These are phyloP conservation scores for Rhizopogon vesiculosus DNA, from an alignment of 768 basidiomycete species.

Conservation along the genomic window DNA sequence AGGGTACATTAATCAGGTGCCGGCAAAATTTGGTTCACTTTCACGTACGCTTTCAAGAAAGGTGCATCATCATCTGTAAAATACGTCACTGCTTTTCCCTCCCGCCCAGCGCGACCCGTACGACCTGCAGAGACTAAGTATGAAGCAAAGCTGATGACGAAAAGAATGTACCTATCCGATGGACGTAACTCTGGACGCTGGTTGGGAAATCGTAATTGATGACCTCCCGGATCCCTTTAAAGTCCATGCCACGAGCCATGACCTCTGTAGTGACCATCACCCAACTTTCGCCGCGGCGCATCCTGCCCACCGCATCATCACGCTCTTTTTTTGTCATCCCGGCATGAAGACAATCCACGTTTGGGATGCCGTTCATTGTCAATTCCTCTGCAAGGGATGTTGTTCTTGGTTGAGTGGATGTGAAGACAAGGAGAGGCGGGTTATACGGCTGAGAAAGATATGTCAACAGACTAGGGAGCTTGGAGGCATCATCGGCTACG, in stretches of 20 bases:
- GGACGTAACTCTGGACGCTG: slow-evolving; percentile 92
- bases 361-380: slow-evolving; percentile 67
- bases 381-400: slow-evolving; percentile 79
- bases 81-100: slow-evolving; percentile 92
- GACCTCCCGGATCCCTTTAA: slow-evolving; percentile 89
- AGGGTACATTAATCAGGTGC: slow-evolving; percentile 6
- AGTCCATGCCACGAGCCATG: slow-evolving; percentile 98
- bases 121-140: slow-evolving; percentile 51
- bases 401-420: slow-evolving; percentile 84
- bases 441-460: slow-evolving; percentile 80
- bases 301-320: slow-evolving; percentile 77
- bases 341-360: slow-evolving; percentile 89
- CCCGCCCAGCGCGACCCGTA: slow-evolving; percentile 89
- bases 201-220: slow-evolving; percentile 98
- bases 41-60: slow-evolving; percentile 77
- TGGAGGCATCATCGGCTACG: slow-evolving; percentile 91
- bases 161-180: slow-evolving; percentile 71
- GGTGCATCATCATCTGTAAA: slow-evolving; percentile 94
- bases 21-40: background rate
- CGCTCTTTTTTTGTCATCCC: slow-evolving; percentile 85
- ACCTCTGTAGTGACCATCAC: slow-evolving; percentile 95
- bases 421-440: slow-evolving; percentile 89
- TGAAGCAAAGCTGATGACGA: background rate
- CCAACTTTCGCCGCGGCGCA: slow-evolving; percentile 91
- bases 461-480: slow-evolving; percentile 81